Evolutionary conservation across 805 yeast species (phyloP).

Genomic region (Saturnispora hagleri): DNA sequence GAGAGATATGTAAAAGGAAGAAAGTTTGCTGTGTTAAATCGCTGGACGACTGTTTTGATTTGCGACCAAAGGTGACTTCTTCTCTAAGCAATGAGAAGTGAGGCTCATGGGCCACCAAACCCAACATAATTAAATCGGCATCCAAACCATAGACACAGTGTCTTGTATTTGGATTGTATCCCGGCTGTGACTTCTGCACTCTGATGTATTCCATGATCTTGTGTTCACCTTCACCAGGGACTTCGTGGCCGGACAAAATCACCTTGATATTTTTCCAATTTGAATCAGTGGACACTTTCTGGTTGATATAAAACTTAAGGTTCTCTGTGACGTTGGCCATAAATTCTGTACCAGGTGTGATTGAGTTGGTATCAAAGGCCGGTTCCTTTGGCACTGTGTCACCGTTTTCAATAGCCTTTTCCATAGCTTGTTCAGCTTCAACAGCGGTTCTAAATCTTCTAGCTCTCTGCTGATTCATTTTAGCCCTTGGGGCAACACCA

Average conservation of each 20-base stretch:
- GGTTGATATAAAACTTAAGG: slow-evolving; percentile 78
- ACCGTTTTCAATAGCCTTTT: slow-evolving; percentile 67
- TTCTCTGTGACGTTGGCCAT: slow-evolving; percentile 83
- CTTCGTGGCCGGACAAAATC: slow-evolving; percentile 86
- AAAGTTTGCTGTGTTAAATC: slow-evolving; percentile 73
- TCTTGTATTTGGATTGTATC: slow-evolving; percentile 69
- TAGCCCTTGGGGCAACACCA: slow-evolving; percentile 98
- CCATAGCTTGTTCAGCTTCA: slow-evolving; percentile 76
- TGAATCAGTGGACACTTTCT: slow-evolving; percentile 77
- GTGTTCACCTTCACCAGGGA: slow-evolving; percentile 98
- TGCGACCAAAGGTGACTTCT: slow-evolving; percentile 80
- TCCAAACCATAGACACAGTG: slow-evolving; percentile 95
- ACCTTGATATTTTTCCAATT: slow-evolving; percentile 76
- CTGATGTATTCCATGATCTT: slow-evolving; percentile 92
- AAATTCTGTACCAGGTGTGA: slow-evolving; percentile 95
- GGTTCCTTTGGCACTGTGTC: slow-evolving; percentile 70
- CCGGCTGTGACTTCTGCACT: slow-evolving; percentile 61
- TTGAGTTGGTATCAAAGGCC: slow-evolving; percentile 85
- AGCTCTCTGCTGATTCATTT: slow-evolving; percentile 96
- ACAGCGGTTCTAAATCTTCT: slow-evolving; percentile 90
- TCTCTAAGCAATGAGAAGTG: slow-evolving; percentile 91
- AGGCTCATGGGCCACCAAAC: slow-evolving; percentile 88
- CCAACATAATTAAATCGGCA: slow-evolving; percentile 93
- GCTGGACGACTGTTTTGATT: slow-evolving; percentile 23
- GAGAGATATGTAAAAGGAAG: slow-evolving; percentile 70